phyloP scores from a whole-genome alignment of 2,329 filamentous ascomycete species.

The Fonsecaea pedrosoi region DNA sequence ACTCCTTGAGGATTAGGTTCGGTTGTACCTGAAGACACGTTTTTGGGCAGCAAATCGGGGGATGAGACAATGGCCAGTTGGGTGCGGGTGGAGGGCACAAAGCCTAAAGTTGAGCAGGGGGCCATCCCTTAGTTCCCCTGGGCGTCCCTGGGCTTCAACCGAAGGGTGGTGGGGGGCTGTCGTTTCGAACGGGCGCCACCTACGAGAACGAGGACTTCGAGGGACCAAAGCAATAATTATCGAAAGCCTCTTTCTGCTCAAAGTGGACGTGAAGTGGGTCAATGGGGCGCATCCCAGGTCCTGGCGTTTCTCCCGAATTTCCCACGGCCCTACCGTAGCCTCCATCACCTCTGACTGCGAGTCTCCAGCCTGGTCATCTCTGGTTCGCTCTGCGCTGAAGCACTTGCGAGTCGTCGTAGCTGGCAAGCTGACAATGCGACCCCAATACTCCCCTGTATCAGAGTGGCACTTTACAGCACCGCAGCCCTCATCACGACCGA shows the following conservation, averaged over 20 bases:
- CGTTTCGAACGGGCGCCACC: conserved; percentile 19
- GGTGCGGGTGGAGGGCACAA: background rate
- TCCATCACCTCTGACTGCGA: background rate
- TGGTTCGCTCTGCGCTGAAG: background rate
- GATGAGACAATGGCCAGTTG: background rate
- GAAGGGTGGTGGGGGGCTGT: background rate
- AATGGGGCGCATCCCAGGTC: conserved; percentile 11
- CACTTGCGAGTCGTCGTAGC: background rate
- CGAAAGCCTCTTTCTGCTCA: conserved; percentile 1
- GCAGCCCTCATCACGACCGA: conserved; percentile 15
- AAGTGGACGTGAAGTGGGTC: conserved; percentile 4
- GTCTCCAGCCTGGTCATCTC: background rate
- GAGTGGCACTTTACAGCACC: conserved; percentile 16
- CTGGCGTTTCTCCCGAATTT: conserved; percentile 34
- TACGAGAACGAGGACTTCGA: background rate
- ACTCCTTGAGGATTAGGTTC: conserved; percentile 17
- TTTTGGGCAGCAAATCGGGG: conserved; percentile 26
- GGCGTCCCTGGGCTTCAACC: conserved; percentile 2
- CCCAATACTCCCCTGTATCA: conserved; percentile 1
- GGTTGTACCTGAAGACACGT: conserved; percentile 33
- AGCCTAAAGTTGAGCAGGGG: conserved; percentile 6
- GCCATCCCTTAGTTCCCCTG: background rate
- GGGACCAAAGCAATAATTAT: background rate
- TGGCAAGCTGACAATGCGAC: background rate
- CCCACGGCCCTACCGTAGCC: conserved; percentile 23